These are phyloP conservation scores for Atalantia buxifolia DNA, from an alignment of 345 rosid genomes.

Conservation along the genomic window DNA sequence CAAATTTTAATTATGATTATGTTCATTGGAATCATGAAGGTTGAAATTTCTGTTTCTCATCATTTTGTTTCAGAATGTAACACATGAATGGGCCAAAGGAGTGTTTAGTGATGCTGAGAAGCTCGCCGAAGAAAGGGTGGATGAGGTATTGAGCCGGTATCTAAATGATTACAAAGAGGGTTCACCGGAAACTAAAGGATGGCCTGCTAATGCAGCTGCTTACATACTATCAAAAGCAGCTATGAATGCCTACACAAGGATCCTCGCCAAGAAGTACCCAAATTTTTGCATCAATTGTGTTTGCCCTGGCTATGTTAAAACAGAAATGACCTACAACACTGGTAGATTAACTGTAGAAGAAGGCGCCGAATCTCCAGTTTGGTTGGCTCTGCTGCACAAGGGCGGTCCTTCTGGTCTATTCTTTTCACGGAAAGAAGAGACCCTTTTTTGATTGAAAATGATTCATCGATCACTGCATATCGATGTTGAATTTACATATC, in stretches of 20 bases:
- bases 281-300: slow-evolving; percentile 36
- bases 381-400: slow-evolving; percentile 36
- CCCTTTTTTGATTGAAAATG: slow-evolving; percentile 16
- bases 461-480: background rate
- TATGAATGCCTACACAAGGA: slow-evolving; percentile 43
- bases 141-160: slow-evolving; percentile 32
- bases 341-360: slow-evolving; percentile 35
- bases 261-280: slow-evolving; percentile 37
- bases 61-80: slow-evolving; percentile 21
- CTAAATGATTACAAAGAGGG: slow-evolving; percentile 42
- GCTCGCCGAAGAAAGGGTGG: slow-evolving; percentile 41
- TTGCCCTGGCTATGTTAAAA: slow-evolving; percentile 55
- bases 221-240: slow-evolving; percentile 42
- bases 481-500: no score
- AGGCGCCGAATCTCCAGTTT: slow-evolving; percentile 40
- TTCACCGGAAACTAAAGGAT: slow-evolving; percentile 32
- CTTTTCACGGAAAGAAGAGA: slow-evolving; percentile 28
- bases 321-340: slow-evolving; percentile 32
- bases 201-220: slow-evolving; percentile 26
- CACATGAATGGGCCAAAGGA: slow-evolving; percentile 36
- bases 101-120: slow-evolving; percentile 37
- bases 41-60: background rate
- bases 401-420: slow-evolving; percentile 48
- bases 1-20: background rate
- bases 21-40: background rate